Evolutionary conservation across 2,329 filamentous ascomycete genomes (phyloP).

Genomic region (Cordyceps javanica): DNA sequence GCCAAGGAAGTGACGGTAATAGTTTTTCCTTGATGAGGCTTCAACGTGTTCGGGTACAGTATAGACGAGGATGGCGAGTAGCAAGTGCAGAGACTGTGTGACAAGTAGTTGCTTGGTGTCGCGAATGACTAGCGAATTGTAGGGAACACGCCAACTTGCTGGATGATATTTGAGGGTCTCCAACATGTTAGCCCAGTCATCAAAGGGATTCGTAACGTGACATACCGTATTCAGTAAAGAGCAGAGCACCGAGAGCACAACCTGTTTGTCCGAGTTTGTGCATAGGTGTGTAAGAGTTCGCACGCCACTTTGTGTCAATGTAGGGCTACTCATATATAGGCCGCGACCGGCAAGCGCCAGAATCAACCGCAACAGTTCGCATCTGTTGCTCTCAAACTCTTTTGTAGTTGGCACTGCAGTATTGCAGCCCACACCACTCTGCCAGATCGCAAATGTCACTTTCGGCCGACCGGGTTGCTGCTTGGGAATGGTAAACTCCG

Average conservation of each 20-base stretch:
- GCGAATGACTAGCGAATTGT: slow-evolving; percentile 86
- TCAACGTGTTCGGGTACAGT: slow-evolving; percentile 73
- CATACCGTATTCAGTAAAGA: slow-evolving; percentile 88
- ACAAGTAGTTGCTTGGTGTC: slow-evolving; percentile 87
- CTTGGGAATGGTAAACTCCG: slow-evolving; percentile 77
- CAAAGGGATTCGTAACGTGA: neutral
- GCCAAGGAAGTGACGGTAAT: slow-evolving; percentile 86
- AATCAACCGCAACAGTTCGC: slow-evolving; percentile 80
- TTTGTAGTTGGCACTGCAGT: slow-evolving; percentile 80
- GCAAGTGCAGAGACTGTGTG: slow-evolving; percentile 83
- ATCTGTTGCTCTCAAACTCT: slow-evolving; percentile 88
- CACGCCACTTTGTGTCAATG: slow-evolving; percentile 76
- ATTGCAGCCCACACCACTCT: slow-evolving; percentile 95
- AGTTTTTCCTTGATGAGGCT: slow-evolving; percentile 70
- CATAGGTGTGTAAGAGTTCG: slow-evolving; percentile 84
- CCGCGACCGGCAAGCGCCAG: slow-evolving; percentile 83
- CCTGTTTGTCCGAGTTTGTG: slow-evolving; percentile 82
- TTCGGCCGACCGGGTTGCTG: slow-evolving; percentile 67
- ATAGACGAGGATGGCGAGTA: slow-evolving; percentile 81
- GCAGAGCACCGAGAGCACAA: slow-evolving; percentile 83
- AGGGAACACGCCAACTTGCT: slow-evolving; percentile 86
- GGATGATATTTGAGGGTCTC: slow-evolving; percentile 94
- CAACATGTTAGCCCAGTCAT: neutral
- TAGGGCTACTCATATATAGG: slow-evolving; percentile 80
- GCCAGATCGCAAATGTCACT: slow-evolving; percentile 93